Evolutionary conservation across 148 eudicot genomes (phyloP).

Genomic region (Silene conica): DNA sequence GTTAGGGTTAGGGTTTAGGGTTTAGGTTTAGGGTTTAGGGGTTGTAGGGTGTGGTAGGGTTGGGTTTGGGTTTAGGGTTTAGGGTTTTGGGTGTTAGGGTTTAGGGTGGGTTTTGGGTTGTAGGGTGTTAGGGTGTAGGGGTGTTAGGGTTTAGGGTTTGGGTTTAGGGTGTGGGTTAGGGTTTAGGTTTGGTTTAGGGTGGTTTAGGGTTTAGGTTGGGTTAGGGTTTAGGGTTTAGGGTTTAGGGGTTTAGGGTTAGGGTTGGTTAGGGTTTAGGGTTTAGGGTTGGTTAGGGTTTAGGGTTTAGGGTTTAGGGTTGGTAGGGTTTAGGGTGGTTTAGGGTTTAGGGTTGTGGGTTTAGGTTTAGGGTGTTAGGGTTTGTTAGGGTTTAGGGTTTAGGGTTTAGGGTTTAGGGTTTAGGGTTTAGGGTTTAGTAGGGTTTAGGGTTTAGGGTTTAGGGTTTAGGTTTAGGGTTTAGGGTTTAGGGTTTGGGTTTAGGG

Average conservation of each 20-base stretch:
- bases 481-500: constrained; percentile 24
- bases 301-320: constrained; percentile 14
- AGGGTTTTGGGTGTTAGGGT: neutral
- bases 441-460: constrained; percentile 31
- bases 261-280: constrained; percentile 5
- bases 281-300: constrained; percentile 8
- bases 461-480: constrained; percentile 28
- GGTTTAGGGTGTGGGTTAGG: constrained; percentile 8
- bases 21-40: constrained; percentile 5
- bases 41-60: constrained; percentile 6
- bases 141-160: constrained; percentile 9
- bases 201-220: constrained; percentile 12
- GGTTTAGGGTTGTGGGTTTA: no score
- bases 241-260: no score
- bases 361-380: neutral
- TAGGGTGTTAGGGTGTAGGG: constrained; percentile 12
- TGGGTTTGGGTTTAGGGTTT: constrained; percentile 13
- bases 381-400: neutral
- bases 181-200: constrained; percentile 9
- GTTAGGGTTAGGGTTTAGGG: no score
- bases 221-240: constrained; percentile 1
- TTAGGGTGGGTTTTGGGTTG: constrained; percentile 6
- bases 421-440: constrained; percentile 10
- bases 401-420: constrained; percentile 4
- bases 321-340: constrained; percentile 10